Conservation (phyloP, 371 early-diverging fungal genomes). For the Apophysomyces ossiformis region DNA sequence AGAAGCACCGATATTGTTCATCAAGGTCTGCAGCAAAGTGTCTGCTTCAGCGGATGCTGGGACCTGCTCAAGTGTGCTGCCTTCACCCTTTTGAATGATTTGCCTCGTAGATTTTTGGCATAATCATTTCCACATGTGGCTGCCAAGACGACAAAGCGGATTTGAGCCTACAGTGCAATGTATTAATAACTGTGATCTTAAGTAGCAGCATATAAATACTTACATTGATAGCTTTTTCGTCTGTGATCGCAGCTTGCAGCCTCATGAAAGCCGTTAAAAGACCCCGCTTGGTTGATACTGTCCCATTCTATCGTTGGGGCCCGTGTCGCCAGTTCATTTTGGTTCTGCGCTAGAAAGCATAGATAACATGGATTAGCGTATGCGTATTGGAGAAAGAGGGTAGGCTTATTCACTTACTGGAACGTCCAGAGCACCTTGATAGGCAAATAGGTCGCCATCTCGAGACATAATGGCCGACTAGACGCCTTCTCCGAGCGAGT, state of each 20-base stretch:
- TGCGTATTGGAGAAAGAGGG: background rate
- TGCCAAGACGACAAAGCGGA: conserved; percentile 12
- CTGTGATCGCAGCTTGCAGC: background rate
- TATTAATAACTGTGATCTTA: background rate
- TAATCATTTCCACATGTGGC: conserved; percentile 20
- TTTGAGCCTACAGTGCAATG: conserved; percentile 3
- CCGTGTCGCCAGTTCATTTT: background rate
- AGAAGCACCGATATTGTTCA: background rate
- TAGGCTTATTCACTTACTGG: conserved; percentile 6
- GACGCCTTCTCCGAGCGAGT: no score
- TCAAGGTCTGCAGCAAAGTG: conserved; percentile 1
- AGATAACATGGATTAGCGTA: background rate
- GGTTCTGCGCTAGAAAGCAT: background rate
- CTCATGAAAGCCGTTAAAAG: background rate
- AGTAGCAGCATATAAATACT: background rate
- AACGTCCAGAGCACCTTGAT: conserved; percentile 15
- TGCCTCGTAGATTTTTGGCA: conserved; percentile 5
- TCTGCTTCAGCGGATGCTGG: background rate
- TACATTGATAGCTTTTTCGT: background rate
- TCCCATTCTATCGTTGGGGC: background rate
- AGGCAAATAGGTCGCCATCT: conserved; percentile 17
- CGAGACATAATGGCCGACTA: no score
- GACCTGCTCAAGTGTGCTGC: background rate
- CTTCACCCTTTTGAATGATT: background rate
- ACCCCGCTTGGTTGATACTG: background rate